These are phyloP conservation scores for Pholiota adiposa DNA, from an alignment of 1,284 basidiomycete genomes.

Conservation along the genomic window DNA sequence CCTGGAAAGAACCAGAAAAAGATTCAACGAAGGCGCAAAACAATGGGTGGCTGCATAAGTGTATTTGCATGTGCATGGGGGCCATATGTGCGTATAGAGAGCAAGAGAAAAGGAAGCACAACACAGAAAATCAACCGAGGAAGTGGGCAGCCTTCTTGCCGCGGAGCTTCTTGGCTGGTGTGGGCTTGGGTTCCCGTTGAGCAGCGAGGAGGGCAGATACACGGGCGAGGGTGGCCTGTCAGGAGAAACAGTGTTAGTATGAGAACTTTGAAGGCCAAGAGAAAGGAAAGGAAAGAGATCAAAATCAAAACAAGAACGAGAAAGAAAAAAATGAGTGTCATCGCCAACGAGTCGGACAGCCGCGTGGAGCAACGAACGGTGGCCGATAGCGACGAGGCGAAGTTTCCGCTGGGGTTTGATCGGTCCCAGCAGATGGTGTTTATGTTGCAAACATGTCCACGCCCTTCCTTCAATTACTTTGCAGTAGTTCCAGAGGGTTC, in stretches of 20 bases:
- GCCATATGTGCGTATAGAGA: slow-evolving; percentile 27
- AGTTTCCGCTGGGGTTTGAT: slow-evolving; percentile 65
- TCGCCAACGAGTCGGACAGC: slow-evolving; percentile 72
- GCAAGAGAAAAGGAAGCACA: slow-evolving; percentile 17
- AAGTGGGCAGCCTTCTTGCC: slow-evolving; percentile 65
- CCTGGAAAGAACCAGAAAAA: too few relatives aligned
- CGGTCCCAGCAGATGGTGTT: slow-evolving; percentile 50
- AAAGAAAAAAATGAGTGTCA: too few relatives aligned
- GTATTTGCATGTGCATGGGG: slow-evolving; percentile 30
- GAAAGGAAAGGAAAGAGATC: slow-evolving; percentile 22
- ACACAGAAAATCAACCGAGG: slow-evolving; percentile 24
- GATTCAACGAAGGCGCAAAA: not conserved
- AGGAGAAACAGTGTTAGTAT: slow-evolving; percentile 32
- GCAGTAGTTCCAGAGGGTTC: slow-evolving; percentile 73
- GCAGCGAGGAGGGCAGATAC: slow-evolving; percentile 75
- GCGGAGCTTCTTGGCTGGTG: slow-evolving; percentile 74
- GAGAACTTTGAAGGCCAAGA: slow-evolving; percentile 17
- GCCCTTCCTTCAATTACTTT: slow-evolving; percentile 76
- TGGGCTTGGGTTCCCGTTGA: slow-evolving; percentile 75
- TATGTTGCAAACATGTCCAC: slow-evolving; percentile 87
- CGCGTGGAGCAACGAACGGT: slow-evolving; percentile 65
- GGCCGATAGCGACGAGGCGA: slow-evolving; percentile 77
- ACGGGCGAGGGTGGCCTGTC: slow-evolving; percentile 80
- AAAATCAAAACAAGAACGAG: slow-evolving; percentile 18
- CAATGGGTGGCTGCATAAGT: slow-evolving; percentile 21